Conservation (phyloP, 1,284 basidiomycete species). For the Fomitiporia mediterranea region DNA sequence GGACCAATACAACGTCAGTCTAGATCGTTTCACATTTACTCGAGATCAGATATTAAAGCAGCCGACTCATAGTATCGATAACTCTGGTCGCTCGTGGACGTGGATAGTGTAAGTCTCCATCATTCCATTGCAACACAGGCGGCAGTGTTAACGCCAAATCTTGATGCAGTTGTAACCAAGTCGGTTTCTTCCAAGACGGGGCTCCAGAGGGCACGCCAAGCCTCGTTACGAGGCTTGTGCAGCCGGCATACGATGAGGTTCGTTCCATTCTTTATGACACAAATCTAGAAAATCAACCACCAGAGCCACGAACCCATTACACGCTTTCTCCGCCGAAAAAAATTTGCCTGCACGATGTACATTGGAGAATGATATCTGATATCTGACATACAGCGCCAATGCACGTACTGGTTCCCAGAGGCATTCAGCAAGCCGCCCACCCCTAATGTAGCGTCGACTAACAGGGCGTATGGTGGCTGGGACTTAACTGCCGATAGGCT, state of each 20-base stretch:
- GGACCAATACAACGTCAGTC: constrained; percentile 40
- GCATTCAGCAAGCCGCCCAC: constrained; percentile 42
- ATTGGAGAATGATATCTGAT: too few relatives aligned
- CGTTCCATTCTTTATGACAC: constrained; percentile 19
- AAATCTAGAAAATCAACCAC: too few relatives aligned
- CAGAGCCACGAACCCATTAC: too few relatives aligned
- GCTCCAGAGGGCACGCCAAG: constrained; percentile 49
- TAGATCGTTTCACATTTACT: neutral
- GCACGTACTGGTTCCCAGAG: constrained; percentile 53
- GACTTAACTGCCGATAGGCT: constrained; percentile 49
- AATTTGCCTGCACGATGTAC: too few relatives aligned
- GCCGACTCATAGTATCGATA: constrained; percentile 35
- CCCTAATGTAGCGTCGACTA: constrained; percentile 39
- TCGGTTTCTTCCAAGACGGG: constrained; percentile 60
- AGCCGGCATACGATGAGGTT: constrained; percentile 55
- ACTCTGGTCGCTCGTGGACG: constrained; percentile 50
- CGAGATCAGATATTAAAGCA: neutral
- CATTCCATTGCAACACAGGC: neutral
- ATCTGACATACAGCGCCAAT: constrained; percentile 52
- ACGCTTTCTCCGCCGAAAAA: too few relatives aligned
- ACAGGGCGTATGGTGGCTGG: constrained; percentile 58
- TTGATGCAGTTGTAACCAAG: constrained; percentile 54
- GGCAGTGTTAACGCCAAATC: neutral
- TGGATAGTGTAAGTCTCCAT: constrained; percentile 48
- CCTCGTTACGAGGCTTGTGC: constrained; percentile 56